These are phyloP conservation scores for Geosmithia putterillii DNA, from an alignment of 2,329 filamentous ascomycete species.

Conservation along the genomic window DNA sequence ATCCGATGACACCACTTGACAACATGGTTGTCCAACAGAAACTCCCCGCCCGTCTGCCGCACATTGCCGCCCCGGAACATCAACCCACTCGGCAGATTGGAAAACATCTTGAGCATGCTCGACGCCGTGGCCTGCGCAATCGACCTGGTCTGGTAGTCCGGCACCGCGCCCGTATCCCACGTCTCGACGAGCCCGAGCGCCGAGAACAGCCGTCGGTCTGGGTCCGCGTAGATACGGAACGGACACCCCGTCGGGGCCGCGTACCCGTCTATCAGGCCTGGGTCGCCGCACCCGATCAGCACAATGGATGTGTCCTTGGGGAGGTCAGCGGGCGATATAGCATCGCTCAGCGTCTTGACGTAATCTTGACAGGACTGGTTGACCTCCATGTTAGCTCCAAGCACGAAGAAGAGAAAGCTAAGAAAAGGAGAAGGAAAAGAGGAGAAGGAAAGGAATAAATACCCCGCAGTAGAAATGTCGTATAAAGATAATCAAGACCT, in stretches of 20 bases:
- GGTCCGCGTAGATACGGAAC: conserved; percentile 71
- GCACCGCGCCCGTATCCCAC: conserved; percentile 43
- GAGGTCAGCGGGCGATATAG: conserved; percentile 39
- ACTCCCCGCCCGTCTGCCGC: conserved; percentile 64
- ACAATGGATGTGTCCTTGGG: conserved; percentile 49
- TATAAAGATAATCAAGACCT: conserved; percentile 61
- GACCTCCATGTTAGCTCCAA: neutral
- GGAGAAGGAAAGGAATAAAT: conserved; percentile 20
- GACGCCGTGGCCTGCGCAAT: conserved; percentile 32
- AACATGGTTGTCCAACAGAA: conserved; percentile 53
- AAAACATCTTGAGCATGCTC: conserved; percentile 48
- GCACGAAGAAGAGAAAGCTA: no score
- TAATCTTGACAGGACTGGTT: conserved; percentile 23
- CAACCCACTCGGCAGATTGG: conserved; percentile 42
- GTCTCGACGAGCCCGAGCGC: conserved; percentile 58
- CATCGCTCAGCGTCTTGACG: conserved; percentile 46
- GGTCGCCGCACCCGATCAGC: conserved; percentile 62
- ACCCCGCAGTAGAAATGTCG: conserved; percentile 74
- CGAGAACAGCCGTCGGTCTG: conserved; percentile 51
- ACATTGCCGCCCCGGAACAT: conserved; percentile 52
- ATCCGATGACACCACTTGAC: conserved; percentile 76
- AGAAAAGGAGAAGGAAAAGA: conserved; percentile 2
- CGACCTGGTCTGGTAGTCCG: conserved; percentile 51
- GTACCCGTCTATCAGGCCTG: conserved; percentile 57
- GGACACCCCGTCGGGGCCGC: conserved; percentile 46